A percentile compares a stretch with the other conserved stretches of the same genome.
These are phyloP conservation scores for Curvularia sp. DNA, from an alignment of 2,329 filamentous ascomycete genomes.

Conservation along the genomic window DNA sequence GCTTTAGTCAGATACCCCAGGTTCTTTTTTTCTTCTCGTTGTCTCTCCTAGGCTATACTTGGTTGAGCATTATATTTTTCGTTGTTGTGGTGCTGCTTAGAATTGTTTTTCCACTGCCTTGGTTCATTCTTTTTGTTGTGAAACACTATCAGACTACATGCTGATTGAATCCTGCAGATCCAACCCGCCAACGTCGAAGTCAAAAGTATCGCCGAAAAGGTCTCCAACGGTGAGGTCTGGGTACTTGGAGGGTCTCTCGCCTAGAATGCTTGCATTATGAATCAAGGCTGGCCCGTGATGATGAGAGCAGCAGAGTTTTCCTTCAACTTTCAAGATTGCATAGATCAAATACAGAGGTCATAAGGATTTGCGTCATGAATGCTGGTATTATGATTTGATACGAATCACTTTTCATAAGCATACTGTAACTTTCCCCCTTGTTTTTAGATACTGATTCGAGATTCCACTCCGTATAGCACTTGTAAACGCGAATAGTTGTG, in stretches of 20 bases:
- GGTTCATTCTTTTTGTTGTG: not conserved
- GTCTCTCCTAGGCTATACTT: not conserved
- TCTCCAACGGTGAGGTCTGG: conserved; percentile 91
- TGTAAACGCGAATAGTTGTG: not conserved
- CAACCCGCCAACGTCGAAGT: conserved; percentile 84
- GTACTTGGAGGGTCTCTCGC: conserved; percentile 68
- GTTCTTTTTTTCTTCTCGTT: conserved; percentile 30
- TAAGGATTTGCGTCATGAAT: not conserved
- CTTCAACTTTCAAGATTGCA: not conserved
- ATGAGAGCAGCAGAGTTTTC: not conserved
- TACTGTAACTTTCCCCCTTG: not conserved
- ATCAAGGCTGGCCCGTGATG: not conserved
- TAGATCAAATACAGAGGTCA: not conserved
- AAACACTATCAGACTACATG: not conserved
- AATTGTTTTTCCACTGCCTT: not conserved
- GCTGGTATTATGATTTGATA: not conserved
- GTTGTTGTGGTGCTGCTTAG: not conserved
- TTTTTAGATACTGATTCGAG: not conserved
- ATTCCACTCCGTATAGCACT: no score
- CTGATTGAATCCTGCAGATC: conserved; percentile 58
- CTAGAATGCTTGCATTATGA: conserved; percentile 11
- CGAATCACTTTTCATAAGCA: not conserved
- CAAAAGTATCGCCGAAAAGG: conserved; percentile 73
- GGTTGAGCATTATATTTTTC: not conserved
- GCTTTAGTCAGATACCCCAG: conserved; percentile 30